Evolutionary conservation across 257 asterid species (phyloP), one percentile per base, ranked within the genome.

Genomic region (Marsdenia floribunda): DNA sequence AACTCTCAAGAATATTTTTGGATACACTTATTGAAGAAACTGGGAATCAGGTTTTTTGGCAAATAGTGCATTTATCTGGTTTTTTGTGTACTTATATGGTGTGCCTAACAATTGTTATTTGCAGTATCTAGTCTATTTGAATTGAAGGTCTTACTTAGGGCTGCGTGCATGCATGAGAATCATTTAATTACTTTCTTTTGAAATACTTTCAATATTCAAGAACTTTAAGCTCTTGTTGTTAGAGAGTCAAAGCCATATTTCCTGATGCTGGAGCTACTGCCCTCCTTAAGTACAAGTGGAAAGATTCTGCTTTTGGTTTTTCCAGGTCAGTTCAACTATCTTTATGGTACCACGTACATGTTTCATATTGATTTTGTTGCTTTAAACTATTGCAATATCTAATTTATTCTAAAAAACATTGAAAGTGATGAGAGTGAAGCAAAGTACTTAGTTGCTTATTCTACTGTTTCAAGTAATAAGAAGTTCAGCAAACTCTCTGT

Each of bases 241-340:
- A 93, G 98, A 89, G 82, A 86, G 93, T 94, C 76, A 94, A 87
- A 84, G 98, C 98, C 73, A 60, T 94, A 81, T 94, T 87, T 85
- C 98, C 98, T 2, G 98, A 94, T 87, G 98, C 98, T 85, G 98
- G 98, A 74, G 97, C 98, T 70, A 89, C 98, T 74, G 98, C 98
- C 37, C 87, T 94, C 61, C 84, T 94, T 67, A 94, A 89, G 74
- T 87, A 91, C 83, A 87, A 76, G 73, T 94, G 98, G 98, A 89
- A 90, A 81, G 98, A 94, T 86, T 96, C 97, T 73, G 82, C 87
- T 70, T 91, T 94, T 81, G 87, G 86, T 75, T 94, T 94, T 82
- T 77, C 97, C 72, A 90, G 98, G 97, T 89, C 83, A 81, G 61
- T 38, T 53, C 42, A 50, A 57, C 60, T n/a, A 22, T 16, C 33